Conservation (phyloP, 2,329 filamentous ascomycete genomes). For the Talaromyces sp. region DNA sequence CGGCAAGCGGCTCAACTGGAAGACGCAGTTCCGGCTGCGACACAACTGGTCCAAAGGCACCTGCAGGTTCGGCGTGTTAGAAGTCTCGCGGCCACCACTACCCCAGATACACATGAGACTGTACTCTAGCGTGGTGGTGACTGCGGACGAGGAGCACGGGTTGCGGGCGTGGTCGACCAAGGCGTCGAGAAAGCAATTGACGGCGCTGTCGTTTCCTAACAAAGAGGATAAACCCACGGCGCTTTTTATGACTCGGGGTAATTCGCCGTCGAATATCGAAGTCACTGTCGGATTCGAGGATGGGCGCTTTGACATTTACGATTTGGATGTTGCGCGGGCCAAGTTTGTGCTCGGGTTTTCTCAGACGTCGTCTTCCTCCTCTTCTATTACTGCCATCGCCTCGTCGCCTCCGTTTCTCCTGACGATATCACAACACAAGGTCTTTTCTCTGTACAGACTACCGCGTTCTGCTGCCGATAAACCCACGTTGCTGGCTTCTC, state of each 20-base stretch:
- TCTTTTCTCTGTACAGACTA: slow-evolving; percentile 72
- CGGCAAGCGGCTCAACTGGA: slow-evolving; percentile 63
- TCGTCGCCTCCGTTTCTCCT: slow-evolving; percentile 70
- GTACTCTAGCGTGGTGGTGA: slow-evolving; percentile 70
- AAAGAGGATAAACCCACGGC: slow-evolving; percentile 62
- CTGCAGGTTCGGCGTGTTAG: slow-evolving; percentile 73
- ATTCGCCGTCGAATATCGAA: slow-evolving; percentile 44
- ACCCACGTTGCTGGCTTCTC: slow-evolving; percentile 65
- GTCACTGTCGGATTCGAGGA: slow-evolving; percentile 66
- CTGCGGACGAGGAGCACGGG: slow-evolving; percentile 63
- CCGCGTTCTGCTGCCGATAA: slow-evolving; percentile 2
- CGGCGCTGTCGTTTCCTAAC: slow-evolving; percentile 39
- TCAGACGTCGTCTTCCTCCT: slow-evolving; percentile 56
- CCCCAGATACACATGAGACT: slow-evolving; percentile 69
- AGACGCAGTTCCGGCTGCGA: slow-evolving; percentile 76
- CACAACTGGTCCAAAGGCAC: slow-evolving; percentile 87
- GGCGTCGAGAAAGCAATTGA: slow-evolving; percentile 54
- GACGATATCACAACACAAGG: slow-evolving; percentile 68
- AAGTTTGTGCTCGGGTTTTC: slow-evolving; percentile 50
- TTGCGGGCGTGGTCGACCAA: slow-evolving; percentile 74
- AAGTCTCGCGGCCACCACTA: slow-evolving; percentile 51
- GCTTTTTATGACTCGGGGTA: slow-evolving; percentile 16
- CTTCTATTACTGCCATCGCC: slow-evolving; percentile 62
- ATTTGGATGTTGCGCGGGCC: slow-evolving; percentile 44
- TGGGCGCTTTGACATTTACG: slow-evolving; percentile 68